Evolutionary conservation across 2,329 filamentous ascomycete genomes (phyloP).

Genomic region (Colletotrichum cereale): DNA sequence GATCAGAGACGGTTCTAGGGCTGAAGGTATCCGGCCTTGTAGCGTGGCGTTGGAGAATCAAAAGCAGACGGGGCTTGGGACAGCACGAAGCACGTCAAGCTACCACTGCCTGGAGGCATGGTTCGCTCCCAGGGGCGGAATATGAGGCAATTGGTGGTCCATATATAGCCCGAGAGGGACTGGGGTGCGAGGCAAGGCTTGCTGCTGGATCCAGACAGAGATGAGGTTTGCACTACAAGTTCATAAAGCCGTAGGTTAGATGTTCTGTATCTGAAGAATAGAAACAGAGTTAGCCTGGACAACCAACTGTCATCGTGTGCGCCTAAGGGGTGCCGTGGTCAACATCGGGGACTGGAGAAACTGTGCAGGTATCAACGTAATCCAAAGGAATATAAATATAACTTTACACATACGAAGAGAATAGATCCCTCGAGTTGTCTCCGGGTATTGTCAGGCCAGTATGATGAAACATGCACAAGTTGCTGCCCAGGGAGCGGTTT

Average conservation of each 20-base stretch:
- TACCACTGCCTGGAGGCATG: slow-evolving; percentile 3
- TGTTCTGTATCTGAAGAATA: slow-evolving; percentile 31
- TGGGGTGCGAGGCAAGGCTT: slow-evolving; percentile 3
- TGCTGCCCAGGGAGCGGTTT: not conserved
- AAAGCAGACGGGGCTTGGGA: slow-evolving; percentile 32
- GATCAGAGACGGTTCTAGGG: slow-evolving; percentile 56
- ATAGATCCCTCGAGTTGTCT: no score
- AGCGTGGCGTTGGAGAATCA: slow-evolving; percentile 40
- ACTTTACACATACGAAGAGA: not conserved
- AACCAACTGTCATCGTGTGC: not conserved
- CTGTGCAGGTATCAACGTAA: not conserved
- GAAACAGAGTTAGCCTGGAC: slow-evolving; percentile 28
- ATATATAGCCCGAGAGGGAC: slow-evolving; percentile 22
- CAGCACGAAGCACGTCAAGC: slow-evolving; percentile 25
- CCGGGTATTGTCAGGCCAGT: not conserved
- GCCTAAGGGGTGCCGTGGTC: not conserved
- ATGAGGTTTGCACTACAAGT: slow-evolving; percentile 34
- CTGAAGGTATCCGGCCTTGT: slow-evolving; percentile 24
- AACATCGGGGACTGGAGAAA: not conserved
- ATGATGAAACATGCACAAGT: not conserved
- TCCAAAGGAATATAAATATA: not conserved
- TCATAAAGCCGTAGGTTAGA: slow-evolving; percentile 36
- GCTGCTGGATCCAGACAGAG: slow-evolving; percentile 10
- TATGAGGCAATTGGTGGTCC: slow-evolving; percentile 35
- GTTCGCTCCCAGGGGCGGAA: slow-evolving; percentile 17